phyloP scores from a whole-genome alignment of 108 stramenopile genomes.

The Discostella pseudostelligera region DNA sequence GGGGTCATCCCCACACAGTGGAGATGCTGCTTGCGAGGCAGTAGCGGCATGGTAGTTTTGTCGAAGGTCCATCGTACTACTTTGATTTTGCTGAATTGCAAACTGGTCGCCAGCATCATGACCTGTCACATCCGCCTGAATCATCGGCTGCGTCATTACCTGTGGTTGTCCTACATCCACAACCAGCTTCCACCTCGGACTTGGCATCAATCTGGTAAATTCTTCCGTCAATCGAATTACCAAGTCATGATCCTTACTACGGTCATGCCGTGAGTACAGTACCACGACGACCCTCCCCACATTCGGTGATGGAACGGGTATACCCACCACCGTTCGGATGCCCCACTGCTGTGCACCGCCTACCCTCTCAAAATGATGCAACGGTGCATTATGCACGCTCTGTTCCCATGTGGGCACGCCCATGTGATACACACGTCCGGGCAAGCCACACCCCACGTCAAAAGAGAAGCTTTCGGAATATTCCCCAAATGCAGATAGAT shows the following conservation, averaged over 20 bases:
- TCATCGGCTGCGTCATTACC: not conserved
- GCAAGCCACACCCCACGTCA: constrained; percentile 82
- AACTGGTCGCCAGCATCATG: no score
- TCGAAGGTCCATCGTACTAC: constrained; percentile 1
- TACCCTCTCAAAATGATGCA: constrained; percentile 77
- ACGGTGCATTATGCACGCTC: constrained; percentile 79
- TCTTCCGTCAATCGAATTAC: constrained; percentile 72
- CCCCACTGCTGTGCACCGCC: constrained; percentile 86
- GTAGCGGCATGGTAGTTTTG: constrained; percentile 9
- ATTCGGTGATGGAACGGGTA: constrained; percentile 78
- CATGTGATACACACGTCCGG: constrained; percentile 78
- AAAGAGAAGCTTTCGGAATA: constrained; percentile 87
- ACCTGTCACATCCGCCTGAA: not conserved
- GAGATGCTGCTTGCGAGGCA: not conserved
- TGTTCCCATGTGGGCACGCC: constrained; percentile 87
- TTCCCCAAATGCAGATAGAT: constrained; percentile 78
- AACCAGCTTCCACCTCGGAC: constrained; percentile 87
- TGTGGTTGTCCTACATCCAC: constrained; percentile 69
- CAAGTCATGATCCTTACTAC: constrained; percentile 71
- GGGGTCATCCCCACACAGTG: no score
- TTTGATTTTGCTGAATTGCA: not conserved
- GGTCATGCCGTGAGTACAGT: constrained; percentile 76
- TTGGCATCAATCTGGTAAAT: constrained; percentile 71
- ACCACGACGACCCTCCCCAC: constrained; percentile 82
- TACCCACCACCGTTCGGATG: constrained; percentile 77